These are phyloP conservation scores for Dioszegia hungarica DNA, from an alignment of 768 basidiomycete genomes.

Conservation along the genomic window DNA sequence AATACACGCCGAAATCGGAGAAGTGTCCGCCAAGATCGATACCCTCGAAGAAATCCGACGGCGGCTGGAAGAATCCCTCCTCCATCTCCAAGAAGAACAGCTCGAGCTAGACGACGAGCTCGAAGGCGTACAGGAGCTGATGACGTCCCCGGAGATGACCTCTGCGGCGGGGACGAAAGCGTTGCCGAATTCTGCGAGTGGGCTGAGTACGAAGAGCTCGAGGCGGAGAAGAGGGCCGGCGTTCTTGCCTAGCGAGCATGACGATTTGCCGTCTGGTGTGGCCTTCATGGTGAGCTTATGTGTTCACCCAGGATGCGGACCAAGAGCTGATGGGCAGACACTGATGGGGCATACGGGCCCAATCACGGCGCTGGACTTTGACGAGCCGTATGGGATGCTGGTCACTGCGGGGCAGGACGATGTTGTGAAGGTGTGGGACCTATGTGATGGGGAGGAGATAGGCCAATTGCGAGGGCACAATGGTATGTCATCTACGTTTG, in stretches of 20 bases:
- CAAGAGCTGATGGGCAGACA: conserved; percentile 56
- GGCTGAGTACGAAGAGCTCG: conserved; percentile 54
- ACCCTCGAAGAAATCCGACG: conserved; percentile 73
- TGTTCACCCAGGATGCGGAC: background rate
- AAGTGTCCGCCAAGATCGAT: conserved; percentile 85
- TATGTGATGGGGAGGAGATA: conserved; percentile 80
- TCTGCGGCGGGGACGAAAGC: conserved; percentile 43
- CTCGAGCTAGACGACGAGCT: conserved; percentile 94
- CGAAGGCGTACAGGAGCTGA: conserved; percentile 79
- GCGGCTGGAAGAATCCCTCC: conserved; percentile 72
- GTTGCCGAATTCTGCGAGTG: conserved; percentile 53
- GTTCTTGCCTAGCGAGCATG: conserved; percentile 95
- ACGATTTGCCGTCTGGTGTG: conserved; percentile 84
- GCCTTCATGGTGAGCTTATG: conserved; percentile 82
- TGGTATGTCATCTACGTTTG: conserved; percentile 50
- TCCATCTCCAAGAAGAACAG: conserved; percentile 89
- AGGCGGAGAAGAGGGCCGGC: conserved; percentile 80
- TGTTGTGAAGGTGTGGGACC: conserved; percentile 89
- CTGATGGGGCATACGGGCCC: conserved; percentile 73
- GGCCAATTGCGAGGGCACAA: conserved; percentile 77
- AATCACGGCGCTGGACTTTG: conserved; percentile 85
- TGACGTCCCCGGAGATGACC: conserved; percentile 50
- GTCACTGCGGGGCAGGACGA: conserved; percentile 84
- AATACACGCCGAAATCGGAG: conserved; percentile 76
- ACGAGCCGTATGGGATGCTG: conserved; percentile 90